Percentiles rank a stretch among this genome's conserved stretches.
Evolutionary conservation across 2,329 filamentous ascomycete genomes (phyloP).

Genomic region (Colletotrichum sp.): DNA sequence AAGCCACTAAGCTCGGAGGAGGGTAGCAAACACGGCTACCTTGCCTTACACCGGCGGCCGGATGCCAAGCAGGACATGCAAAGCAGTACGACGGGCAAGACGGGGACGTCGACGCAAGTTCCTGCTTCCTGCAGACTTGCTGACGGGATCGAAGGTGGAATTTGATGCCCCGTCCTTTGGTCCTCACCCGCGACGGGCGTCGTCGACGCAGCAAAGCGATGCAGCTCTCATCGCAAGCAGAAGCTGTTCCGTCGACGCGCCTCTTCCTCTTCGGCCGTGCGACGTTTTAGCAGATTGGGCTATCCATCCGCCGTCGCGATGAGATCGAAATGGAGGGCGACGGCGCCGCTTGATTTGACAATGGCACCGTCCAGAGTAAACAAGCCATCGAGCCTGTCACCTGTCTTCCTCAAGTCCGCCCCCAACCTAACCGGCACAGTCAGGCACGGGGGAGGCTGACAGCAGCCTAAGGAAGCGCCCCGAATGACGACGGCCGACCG

Average conservation of each 20-base stretch:
- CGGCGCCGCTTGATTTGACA: slow-evolving; percentile 34
- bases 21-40: slow-evolving; percentile 17
- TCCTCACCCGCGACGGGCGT: neutral
- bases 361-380: slow-evolving; percentile 28
- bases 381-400: slow-evolving; percentile 13
- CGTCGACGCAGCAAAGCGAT: neutral
- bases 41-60: slow-evolving; percentile 9
- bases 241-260: neutral
- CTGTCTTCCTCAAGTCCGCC: slow-evolving; percentile 1
- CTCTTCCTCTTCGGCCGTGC: neutral
- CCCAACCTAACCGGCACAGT: slow-evolving; percentile 2
- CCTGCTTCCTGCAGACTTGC: neutral
- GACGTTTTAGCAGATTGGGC: neutral
- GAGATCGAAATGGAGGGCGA: slow-evolving; percentile 32
- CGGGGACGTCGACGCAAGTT: neutral
- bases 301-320: slow-evolving; percentile 25
- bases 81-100: neutral
- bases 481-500: neutral
- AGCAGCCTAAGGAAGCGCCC: slow-evolving; percentile 25
- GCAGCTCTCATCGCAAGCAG: neutral
- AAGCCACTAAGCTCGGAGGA: slow-evolving; percentile 17
- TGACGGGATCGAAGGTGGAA: neutral
- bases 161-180: neutral
- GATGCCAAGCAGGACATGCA: slow-evolving; percentile 8
- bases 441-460: slow-evolving; percentile 32